phyloP scores from a whole-genome alignment of 31 red algal species.

The Endocladia muricata region DNA sequence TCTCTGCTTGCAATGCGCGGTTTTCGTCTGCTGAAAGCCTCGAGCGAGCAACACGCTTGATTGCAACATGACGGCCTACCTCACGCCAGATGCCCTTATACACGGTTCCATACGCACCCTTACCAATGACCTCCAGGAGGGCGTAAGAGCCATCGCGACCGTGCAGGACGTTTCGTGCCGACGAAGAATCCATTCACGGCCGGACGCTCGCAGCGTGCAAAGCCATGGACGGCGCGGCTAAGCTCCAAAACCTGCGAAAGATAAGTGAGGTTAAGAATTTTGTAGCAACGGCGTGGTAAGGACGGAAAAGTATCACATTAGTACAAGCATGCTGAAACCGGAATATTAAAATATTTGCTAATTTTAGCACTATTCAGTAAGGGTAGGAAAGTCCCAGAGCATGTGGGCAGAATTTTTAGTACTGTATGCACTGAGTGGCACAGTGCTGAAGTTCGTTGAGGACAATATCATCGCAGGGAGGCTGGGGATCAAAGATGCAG shows the following conservation, averaged over 20 bases:
- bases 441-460: too few relatives aligned
- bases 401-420: too few relatives aligned
- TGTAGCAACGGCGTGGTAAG: background rate
- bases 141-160: slow-evolving; percentile 72
- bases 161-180: slow-evolving; percentile 27
- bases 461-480: too few relatives aligned
- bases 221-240: background rate
- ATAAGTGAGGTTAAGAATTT: background rate
- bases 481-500: too few relatives aligned
- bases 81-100: slow-evolving; percentile 95
- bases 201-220: background rate
- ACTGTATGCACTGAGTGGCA: too few relatives aligned
- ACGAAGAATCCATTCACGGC: background rate
- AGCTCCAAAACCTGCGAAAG: background rate
- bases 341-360: background rate
- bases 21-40: slow-evolving; percentile 80
- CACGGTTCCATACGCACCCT: slow-evolving; percentile 91
- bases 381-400: too few relatives aligned
- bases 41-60: slow-evolving; percentile 82
- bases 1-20: slow-evolving; percentile 80
- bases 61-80: slow-evolving; percentile 86
- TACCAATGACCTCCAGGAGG: slow-evolving; percentile 89
- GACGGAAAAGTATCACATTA: background rate
- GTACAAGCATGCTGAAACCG: background rate
- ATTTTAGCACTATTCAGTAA: too few relatives aligned